Evolutionary conservation across 208 protist genomes (phyloP).

Genomic region (Leishmania major): DNA sequence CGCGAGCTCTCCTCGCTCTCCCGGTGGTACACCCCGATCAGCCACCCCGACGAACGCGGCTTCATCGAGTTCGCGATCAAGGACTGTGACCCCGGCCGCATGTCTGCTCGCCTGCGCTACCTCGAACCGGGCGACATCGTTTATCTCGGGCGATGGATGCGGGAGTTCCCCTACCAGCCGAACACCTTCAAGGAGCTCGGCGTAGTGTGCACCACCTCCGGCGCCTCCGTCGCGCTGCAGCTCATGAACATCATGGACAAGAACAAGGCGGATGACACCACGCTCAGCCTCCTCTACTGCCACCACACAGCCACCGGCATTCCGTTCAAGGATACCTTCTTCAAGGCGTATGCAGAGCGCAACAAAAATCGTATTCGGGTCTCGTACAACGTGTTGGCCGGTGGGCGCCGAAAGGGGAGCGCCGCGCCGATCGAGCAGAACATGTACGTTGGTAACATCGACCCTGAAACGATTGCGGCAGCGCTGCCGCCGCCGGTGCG

Average conservation of each 20-base stretch:
- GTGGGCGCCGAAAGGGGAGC: slow-evolving; percentile 15
- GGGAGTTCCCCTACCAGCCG: slow-evolving; percentile 71
- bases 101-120: slow-evolving; percentile 73
- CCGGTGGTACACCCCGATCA: slow-evolving; percentile 90
- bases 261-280: slow-evolving; percentile 49
- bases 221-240: slow-evolving; percentile 82
- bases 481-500: slow-evolving; percentile 51
- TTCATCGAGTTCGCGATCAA: slow-evolving; percentile 88
- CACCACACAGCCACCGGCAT: slow-evolving; percentile 55
- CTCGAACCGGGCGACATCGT: slow-evolving; percentile 77
- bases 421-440: slow-evolving; percentile 40
- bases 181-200: slow-evolving; percentile 67
- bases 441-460: slow-evolving; percentile 73
- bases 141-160: slow-evolving; percentile 87
- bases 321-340: slow-evolving; percentile 62
- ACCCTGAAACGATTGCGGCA: slow-evolving; percentile 54
- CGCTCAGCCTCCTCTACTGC: slow-evolving; percentile 74
- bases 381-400: slow-evolving; percentile 68
- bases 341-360: slow-evolving; percentile 38
- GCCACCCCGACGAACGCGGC: slow-evolving; percentile 74
- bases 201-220: slow-evolving; percentile 75
- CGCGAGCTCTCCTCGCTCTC: slow-evolving; percentile 53
- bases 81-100: slow-evolving; percentile 74
- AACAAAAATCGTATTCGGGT: slow-evolving; percentile 51
- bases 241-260: slow-evolving; percentile 78